These are phyloP conservation scores for Ramalina intermedia DNA, from an alignment of 495 filamentous ascomycete genomes.

Conservation along the genomic window DNA sequence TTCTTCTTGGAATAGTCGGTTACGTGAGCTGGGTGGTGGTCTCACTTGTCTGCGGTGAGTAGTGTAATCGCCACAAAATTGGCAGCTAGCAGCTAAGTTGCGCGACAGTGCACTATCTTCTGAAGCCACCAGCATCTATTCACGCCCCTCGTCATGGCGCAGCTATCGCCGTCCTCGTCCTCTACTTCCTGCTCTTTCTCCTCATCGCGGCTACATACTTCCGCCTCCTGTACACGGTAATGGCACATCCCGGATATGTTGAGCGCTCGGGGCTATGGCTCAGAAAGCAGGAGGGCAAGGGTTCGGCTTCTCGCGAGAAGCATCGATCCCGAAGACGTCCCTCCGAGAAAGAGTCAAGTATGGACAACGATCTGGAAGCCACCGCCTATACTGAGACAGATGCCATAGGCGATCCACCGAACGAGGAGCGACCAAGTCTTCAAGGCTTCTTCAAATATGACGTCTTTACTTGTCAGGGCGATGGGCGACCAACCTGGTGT, in stretches of 20 bases:
- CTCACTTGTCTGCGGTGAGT: constrained; percentile 41
- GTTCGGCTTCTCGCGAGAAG: constrained; percentile 4
- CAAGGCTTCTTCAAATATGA: constrained; percentile 61
- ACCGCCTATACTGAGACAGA: constrained; percentile 15
- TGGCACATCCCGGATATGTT: constrained; percentile 53
- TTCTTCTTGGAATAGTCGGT: constrained; percentile 41
- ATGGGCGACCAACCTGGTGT: constrained; percentile 74
- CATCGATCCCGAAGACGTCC: no score
- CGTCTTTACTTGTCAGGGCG: constrained; percentile 64
- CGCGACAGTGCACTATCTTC: constrained; percentile 46
- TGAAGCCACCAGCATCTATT: constrained; percentile 32
- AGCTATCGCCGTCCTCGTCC: constrained; percentile 51
- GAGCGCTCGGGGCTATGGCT: constrained; percentile 29
- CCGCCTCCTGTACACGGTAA: constrained; percentile 49
- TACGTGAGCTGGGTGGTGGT: constrained; percentile 52
- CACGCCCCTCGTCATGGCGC: constrained; percentile 31
- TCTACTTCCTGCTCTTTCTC: constrained; percentile 57
- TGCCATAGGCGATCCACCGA: constrained; percentile 2
- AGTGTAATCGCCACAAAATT: background rate
- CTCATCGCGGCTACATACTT: constrained; percentile 52
- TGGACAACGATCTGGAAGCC: constrained; percentile 16
- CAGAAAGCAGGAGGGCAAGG: constrained; percentile 16
- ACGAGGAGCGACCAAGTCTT: constrained; percentile 19
- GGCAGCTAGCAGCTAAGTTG: background rate
- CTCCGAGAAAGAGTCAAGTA: constrained; percentile 9